phyloP scores from a whole-genome alignment of 208 protist genomes.

The Tritrichomonas musculus region DNA sequence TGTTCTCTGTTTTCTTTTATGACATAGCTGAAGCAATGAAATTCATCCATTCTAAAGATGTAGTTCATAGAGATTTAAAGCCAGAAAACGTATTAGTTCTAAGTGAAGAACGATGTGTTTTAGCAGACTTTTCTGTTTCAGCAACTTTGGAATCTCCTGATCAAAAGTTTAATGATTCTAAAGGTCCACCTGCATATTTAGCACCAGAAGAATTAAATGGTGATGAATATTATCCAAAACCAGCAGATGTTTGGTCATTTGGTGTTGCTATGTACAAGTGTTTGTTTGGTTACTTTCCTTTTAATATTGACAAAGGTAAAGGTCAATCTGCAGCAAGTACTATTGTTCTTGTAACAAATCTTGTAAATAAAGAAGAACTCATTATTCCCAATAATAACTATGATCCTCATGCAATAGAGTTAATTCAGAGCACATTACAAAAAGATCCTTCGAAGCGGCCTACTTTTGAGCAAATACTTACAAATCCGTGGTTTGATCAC shows the following conservation, averaged over 20 bases:
- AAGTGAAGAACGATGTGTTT: background rate
- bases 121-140: slow-evolving; percentile 15
- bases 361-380: background rate
- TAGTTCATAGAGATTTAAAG: slow-evolving; percentile 28
- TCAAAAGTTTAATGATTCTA: background rate
- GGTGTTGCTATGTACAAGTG: background rate
- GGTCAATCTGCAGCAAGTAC: background rate
- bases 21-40: background rate
- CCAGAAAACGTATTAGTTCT: slow-evolving; percentile 11
- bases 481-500: background rate
- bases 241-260: background rate
- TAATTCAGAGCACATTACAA: background rate
- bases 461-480: background rate
- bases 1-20: background rate
- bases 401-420: background rate
- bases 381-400: background rate
- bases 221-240: background rate
- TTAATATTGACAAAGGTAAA: background rate
- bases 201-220: background rate
- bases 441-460: background rate
- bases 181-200: background rate
- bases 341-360: background rate
- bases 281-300: background rate
- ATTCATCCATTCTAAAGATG: background rate
- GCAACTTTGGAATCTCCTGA: background rate